Evolutionary conservation across 2,329 filamentous ascomycete genomes (phyloP).

Genomic region (Botrytis tulipae): DNA sequence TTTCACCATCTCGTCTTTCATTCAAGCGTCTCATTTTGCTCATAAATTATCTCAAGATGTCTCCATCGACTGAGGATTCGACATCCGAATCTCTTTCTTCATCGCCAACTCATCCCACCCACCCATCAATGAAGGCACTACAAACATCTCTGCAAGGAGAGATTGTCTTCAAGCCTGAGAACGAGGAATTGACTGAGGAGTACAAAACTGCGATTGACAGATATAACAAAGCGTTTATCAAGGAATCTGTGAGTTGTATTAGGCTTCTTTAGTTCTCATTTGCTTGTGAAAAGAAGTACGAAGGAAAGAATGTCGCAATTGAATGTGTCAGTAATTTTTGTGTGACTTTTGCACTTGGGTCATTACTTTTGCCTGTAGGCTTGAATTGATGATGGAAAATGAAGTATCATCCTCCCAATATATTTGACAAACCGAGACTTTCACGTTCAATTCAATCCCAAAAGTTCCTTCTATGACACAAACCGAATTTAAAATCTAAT

Average conservation of each 20-base stretch:
- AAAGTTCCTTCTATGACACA: fast-evolving
- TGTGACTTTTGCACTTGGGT: neutral
- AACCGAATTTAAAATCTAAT: neutral
- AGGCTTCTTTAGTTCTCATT: fast-evolving
- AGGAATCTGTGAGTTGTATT: neutral
- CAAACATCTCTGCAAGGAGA: neutral
- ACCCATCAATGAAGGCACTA: neutral
- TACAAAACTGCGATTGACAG: neutral
- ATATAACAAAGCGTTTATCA: neutral
- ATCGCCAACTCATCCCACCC: neutral
- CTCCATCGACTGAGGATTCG: neutral
- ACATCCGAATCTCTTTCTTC: neutral
- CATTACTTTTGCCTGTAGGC: fast-evolving
- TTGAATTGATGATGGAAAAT: neutral
- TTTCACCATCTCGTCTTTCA: neutral
- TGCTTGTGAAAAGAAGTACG: neutral
- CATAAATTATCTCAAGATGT: neutral
- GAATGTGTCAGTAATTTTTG: neutral
- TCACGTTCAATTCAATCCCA: neutral
- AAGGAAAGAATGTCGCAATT: fast-evolving
- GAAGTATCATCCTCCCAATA: neutral
- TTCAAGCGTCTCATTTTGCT: neutral
- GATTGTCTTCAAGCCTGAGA: neutral
- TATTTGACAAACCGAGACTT: neutral
- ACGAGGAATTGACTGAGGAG: neutral